These are phyloP conservation scores for Cladosporium halotolerans DNA, from an alignment of 2,329 filamentous ascomycete genomes.

Conservation along the genomic window DNA sequence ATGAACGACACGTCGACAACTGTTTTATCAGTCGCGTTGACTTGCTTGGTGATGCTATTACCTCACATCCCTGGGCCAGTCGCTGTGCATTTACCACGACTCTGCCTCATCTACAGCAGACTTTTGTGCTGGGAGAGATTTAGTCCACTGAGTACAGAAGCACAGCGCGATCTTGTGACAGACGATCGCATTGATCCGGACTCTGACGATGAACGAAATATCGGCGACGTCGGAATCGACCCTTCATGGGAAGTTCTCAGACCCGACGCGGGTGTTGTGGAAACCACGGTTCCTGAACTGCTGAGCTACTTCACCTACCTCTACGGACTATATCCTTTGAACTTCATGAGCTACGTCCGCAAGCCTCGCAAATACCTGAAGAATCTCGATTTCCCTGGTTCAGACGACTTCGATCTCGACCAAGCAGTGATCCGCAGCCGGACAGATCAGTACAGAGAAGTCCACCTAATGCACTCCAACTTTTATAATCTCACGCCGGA, in stretches of 20 bases:
- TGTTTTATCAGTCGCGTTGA: conserved; percentile 67
- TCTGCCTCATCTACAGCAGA: conserved; percentile 77
- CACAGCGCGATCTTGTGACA: conserved; percentile 29
- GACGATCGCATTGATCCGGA: conserved; percentile 27
- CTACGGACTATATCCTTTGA: conserved; percentile 77
- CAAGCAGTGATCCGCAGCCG: conserved; percentile 69
- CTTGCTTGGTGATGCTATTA: conserved; percentile 71
- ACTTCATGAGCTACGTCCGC: conserved; percentile 79
- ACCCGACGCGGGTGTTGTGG: conserved; percentile 57
- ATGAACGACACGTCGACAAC: conserved; percentile 73
- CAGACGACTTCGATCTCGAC: conserved; percentile 71
- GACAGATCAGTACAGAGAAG: conserved; percentile 66
- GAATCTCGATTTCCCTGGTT: conserved; percentile 61
- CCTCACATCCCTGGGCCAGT: conserved; percentile 73
- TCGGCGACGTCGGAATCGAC: conserved; percentile 31
- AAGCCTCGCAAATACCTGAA: conserved; percentile 75
- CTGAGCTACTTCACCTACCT: conserved; percentile 73
- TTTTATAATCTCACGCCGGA: conserved; percentile 75
- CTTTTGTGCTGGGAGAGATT: conserved; percentile 70
- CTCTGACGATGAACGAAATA: conserved; percentile 34
- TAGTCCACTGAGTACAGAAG: conserved; percentile 30
- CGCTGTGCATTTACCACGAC: conserved; percentile 59
- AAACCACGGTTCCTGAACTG: conserved; percentile 59
- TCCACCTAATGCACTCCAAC: conserved; percentile 74
- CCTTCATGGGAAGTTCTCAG: conserved; percentile 58